Evolutionary conservation across 2,329 filamentous ascomycete species (phyloP), one percentile per base, ranked within the genome.

Genomic region (Alternaria triticina): DNA sequence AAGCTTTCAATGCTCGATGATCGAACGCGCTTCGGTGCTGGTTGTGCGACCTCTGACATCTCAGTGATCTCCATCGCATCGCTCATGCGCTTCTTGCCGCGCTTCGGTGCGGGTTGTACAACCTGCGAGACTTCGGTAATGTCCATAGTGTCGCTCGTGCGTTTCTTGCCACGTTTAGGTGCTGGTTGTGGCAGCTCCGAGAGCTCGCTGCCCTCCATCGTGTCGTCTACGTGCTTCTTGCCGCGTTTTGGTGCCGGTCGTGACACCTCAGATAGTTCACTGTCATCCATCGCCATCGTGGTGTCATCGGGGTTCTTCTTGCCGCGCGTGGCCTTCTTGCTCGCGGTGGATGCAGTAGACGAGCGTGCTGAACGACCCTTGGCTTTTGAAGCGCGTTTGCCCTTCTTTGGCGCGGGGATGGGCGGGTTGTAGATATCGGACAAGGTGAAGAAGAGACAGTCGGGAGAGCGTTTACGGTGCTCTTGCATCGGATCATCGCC

Each of bases 401-500:
- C 66, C 51, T 74, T 76, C 40, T 74, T 74, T 8, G 73, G 59
- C 49, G 65, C 68, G 10, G 66, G 56, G 15, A 65, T 52, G 70
- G 70, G 72, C 15, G 59, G 59, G 61, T 75, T 74, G 69, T 79
- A 82, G 86, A 81, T 91, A 91, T 27, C 86, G 82, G 28, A 85
- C 27, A 97, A 86, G 2, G 84, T 81, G 75, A 98, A 98, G 82
- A 97, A 98, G 13, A 89, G 85, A 76, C 96, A 99, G 23, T 90
- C 85, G 0, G 93, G 88, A 1, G 90, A 91, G 70, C 96, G 89
- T 58, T 88, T 89, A 72, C 90, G 89, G 77, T 99, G 96, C 77
- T 99, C 96, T 65, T 96, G 90, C 89, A 91, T 87, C 65, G 96
- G 96, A 76, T 97, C 93, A 78, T 99, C 96, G 62, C 90, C 90